phyloP scores from a whole-genome alignment of 192 early-diverging fungal genomes.

The Backusella mclennaniae region DNA sequence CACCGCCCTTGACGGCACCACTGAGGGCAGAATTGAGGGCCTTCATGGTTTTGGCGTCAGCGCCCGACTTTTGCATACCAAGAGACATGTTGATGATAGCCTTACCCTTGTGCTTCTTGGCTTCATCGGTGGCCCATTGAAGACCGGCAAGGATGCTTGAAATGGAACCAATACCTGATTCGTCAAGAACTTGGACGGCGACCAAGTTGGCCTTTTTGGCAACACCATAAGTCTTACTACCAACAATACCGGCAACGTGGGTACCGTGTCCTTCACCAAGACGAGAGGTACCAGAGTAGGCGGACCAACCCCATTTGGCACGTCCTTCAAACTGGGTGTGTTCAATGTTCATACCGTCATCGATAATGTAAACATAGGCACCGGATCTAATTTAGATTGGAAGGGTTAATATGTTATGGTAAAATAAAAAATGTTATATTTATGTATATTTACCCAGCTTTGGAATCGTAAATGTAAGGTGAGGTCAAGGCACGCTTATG shows the following conservation, averaged over 20 bases:
- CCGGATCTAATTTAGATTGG: constrained; percentile 24
- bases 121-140: constrained; percentile 33
- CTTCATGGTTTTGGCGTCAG: constrained; percentile 44
- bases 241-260: constrained; percentile 69
- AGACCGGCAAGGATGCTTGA: constrained; percentile 45
- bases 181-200: constrained; percentile 68
- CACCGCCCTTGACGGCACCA: constrained; percentile 53
- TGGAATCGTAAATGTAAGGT: constrained; percentile 22
- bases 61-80: constrained; percentile 45
- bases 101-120: constrained; percentile 25
- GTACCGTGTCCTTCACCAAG: constrained; percentile 54
- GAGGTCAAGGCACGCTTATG: constrained; percentile 34
- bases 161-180: constrained; percentile 53
- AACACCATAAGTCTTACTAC: constrained; percentile 61
- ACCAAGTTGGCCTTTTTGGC: constrained; percentile 70
- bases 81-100: constrained; percentile 78
- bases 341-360: constrained; percentile 53
- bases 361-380: constrained; percentile 60
- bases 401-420: no score
- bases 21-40: constrained; percentile 61
- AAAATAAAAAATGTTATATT: no score
- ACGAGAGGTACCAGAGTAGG: not conserved
- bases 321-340: constrained; percentile 77
- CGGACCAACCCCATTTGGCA: constrained; percentile 53
- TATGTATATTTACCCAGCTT: constrained; percentile 20